Percentiles rank a stretch among this genome's conserved stretches.
Conservation (phyloP, 2,329 filamentous ascomycete genomes). For the Cadophora malorum region DNA sequence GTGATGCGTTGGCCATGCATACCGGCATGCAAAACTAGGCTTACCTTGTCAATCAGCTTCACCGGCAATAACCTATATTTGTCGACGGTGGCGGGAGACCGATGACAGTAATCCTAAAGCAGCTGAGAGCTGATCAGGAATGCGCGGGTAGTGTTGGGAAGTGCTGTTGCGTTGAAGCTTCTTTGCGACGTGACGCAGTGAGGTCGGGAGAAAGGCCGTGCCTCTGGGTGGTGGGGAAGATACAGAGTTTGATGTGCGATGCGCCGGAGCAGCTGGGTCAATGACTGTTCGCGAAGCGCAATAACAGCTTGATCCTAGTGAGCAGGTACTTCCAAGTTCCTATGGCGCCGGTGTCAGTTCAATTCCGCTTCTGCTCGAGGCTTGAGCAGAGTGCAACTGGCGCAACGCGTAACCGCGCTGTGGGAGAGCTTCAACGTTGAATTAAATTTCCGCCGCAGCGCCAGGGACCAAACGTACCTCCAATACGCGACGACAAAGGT, state of each 20-base stretch:
- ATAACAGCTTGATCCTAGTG: constrained; percentile 14
- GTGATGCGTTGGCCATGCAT: constrained; percentile 47
- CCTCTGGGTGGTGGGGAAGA: constrained; percentile 18
- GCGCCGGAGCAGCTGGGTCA: constrained; percentile 15
- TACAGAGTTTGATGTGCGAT: constrained; percentile 13
- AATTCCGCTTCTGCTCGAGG: background rate
- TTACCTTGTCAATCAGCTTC: constrained; percentile 46
- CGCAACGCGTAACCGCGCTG: constrained; percentile 36
- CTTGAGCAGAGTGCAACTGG: constrained; percentile 11
- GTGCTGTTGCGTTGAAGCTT: constrained; percentile 29
- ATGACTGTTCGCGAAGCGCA: constrained; percentile 3
- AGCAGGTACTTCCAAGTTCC: background rate
- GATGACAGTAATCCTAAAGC: constrained; percentile 28
- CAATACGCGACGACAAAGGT: constrained; percentile 36
- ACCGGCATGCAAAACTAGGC: constrained; percentile 43
- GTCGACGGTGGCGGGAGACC: constrained; percentile 39
- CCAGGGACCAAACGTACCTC: constrained; percentile 39
- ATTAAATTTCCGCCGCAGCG: constrained; percentile 36
- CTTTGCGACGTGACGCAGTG: constrained; percentile 34
- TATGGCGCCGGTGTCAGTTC: constrained; percentile 11
- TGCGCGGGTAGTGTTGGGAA: constrained; percentile 21
- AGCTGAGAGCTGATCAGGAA: constrained; percentile 29
- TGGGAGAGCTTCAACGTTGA: constrained; percentile 33
- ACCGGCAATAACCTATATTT: constrained; percentile 39
- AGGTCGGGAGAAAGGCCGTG: constrained; percentile 29